phyloP scores from a whole-genome alignment of 495 filamentous ascomycete genomes.

The Lichina pygmaea region DNA sequence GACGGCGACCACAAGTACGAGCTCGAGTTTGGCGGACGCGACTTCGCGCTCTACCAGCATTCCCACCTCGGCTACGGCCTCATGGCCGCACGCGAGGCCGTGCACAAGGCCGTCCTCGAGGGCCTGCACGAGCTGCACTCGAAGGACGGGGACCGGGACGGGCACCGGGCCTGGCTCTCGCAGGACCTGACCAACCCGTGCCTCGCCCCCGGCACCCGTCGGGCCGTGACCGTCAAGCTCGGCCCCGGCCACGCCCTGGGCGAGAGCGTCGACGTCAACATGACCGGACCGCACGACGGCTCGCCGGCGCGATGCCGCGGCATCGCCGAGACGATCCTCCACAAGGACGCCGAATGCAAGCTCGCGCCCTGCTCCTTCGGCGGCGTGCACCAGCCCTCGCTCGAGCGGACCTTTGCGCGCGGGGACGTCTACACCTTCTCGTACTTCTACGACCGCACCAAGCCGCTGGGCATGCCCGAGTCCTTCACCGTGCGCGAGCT shows the following conservation, averaged over 20 bases:
- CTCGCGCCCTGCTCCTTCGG: conserved; percentile 90
- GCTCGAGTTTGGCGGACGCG: conserved; percentile 65
- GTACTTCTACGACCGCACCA: conserved; percentile 87
- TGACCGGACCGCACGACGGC: conserved; percentile 51
- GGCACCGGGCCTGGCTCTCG: conserved; percentile 26
- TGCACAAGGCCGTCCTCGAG: conserved; percentile 34
- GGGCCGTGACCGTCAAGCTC: conserved; percentile 39
- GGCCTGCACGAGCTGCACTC: not conserved
- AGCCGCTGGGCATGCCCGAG: conserved; percentile 82
- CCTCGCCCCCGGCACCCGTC: conserved; percentile 52
- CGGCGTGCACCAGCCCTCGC: conserved; percentile 76
- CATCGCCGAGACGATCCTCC: conserved; percentile 67
- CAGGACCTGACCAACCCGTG: conserved; percentile 63
- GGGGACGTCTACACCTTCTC: conserved; percentile 94
- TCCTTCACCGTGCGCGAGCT: conserved; percentile 76
- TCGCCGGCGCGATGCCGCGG: conserved; percentile 69
- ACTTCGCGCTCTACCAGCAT: conserved; percentile 93
- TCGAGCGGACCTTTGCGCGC: conserved; percentile 71
- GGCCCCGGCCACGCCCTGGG: conserved; percentile 32
- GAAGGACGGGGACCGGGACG: conserved; percentile 7
- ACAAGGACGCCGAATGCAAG: conserved; percentile 61
- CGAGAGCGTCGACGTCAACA: conserved; percentile 36
- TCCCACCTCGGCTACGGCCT: conserved; percentile 93
- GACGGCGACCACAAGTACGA: conserved; percentile 93
- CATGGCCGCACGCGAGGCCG: conserved; percentile 71